Percentiles rank a stretch among this genome's conserved stretches.
phyloP scores from a whole-genome alignment of 495 filamentous ascomycete species.

The Aspergillus panamensis region DNA sequence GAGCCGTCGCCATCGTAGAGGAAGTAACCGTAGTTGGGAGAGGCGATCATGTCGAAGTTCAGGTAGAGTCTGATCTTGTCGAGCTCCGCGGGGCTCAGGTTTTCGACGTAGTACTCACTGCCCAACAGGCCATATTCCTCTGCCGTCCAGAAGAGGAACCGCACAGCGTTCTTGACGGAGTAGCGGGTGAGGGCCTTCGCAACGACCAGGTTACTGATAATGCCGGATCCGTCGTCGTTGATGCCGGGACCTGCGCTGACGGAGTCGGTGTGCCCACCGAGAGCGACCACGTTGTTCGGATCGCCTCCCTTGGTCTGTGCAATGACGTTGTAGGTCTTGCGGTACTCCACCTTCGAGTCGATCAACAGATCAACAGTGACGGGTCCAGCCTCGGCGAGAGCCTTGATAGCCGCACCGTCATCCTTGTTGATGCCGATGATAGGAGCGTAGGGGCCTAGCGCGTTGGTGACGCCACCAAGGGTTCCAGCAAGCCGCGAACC shows the following conservation, averaged over 20 bases:
- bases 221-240: constrained; percentile 68
- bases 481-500: constrained; percentile 50
- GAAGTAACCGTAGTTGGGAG: constrained; percentile 69
- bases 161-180: constrained; percentile 61
- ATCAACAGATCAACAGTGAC: constrained; percentile 30
- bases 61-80: constrained; percentile 63
- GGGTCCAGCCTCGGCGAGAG: constrained; percentile 33
- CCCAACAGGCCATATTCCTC: constrained; percentile 67
- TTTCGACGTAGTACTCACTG: constrained; percentile 55
- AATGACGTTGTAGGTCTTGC: constrained; percentile 62
- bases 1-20: constrained; percentile 71
- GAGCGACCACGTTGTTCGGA: constrained; percentile 57
- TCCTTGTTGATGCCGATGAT: constrained; percentile 51
- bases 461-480: constrained; percentile 47
- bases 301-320: constrained; percentile 64
- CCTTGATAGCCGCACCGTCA: constrained; percentile 49
- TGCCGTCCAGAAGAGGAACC: constrained; percentile 67
- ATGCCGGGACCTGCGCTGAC: constrained; percentile 60
- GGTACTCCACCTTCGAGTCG: constrained; percentile 42
- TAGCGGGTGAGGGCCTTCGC: constrained; percentile 58
- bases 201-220: constrained; percentile 59
- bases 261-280: constrained; percentile 69
- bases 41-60: constrained; percentile 79
- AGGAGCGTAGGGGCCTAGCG: constrained; percentile 47
- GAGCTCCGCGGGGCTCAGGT: constrained; percentile 44